These are phyloP conservation scores for Amaranthus palmeri DNA, from an alignment of 148 eudicot species.

Conservation along the genomic window DNA sequence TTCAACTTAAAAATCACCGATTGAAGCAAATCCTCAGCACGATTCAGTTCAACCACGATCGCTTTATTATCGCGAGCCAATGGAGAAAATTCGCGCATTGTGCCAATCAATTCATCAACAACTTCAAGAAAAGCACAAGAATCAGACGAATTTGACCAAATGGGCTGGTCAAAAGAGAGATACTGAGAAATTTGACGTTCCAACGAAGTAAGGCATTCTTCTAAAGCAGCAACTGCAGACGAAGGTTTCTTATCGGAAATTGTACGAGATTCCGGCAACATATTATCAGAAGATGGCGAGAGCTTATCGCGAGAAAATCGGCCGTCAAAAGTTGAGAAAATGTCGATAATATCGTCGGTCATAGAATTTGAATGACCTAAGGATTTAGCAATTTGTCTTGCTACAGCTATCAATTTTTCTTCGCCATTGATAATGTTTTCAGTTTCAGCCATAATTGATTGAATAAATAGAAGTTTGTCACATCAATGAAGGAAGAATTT, in stretches of 20 bases:
- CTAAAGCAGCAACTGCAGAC: conserved; percentile 14
- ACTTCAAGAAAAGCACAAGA: conserved; percentile 53
- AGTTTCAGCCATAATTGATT: background rate
- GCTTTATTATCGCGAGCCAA: conserved; percentile 42
- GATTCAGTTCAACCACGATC: conserved; percentile 36
- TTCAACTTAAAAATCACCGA: conserved; percentile 56
- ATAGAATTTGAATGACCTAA: conserved; percentile 83
- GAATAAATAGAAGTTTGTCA: background rate
- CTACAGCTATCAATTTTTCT: conserved; percentile 91
- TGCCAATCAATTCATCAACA: conserved; percentile 50
- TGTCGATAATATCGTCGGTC: conserved; percentile 88
- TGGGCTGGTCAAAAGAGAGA: conserved; percentile 46
- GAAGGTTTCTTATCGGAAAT: background rate
- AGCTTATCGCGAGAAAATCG: conserved; percentile 69
- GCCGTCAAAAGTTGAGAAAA: conserved; percentile 86
- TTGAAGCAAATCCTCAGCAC: conserved; percentile 74
- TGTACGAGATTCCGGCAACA: background rate
- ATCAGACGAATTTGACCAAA: conserved; percentile 60
- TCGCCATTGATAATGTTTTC: conserved; percentile 66
- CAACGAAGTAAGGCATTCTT: conserved; percentile 41
- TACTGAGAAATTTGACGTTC: conserved; percentile 52
- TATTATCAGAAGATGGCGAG: too few species aligned
- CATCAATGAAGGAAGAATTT: too few species aligned
- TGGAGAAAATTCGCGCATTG: conserved; percentile 48
- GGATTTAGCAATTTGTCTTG: conserved; percentile 83